phyloP scores from a whole-genome alignment of 257 asterid species.

The Lycium barbarum region DNA sequence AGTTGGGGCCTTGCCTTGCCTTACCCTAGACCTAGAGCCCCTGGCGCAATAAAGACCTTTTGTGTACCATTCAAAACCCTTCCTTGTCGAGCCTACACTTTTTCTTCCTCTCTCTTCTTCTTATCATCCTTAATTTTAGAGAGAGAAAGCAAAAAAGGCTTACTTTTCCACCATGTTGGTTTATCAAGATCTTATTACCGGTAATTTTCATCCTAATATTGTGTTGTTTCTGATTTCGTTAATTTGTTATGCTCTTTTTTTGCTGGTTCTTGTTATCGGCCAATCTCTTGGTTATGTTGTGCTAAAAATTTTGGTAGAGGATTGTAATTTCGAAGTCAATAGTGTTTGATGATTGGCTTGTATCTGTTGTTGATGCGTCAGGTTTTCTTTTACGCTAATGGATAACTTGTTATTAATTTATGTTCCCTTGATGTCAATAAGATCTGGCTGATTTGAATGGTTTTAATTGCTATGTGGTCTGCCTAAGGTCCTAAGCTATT shows the following conservation, averaged over 20 bases:
- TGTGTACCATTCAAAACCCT: neutral
- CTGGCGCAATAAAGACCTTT: neutral
- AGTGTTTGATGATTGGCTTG: neutral
- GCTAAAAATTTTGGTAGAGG: too few relatives aligned
- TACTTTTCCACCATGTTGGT: slow-evolving; percentile 56
- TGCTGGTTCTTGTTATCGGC: neutral
- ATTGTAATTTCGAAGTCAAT: neutral
- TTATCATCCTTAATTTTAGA: neutral
- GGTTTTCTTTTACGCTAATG: neutral
- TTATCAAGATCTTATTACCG: slow-evolving; percentile 60
- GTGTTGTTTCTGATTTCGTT: neutral
- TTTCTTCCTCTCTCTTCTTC: slow-evolving; percentile 5
- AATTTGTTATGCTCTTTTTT: neutral
- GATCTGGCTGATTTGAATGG: neutral
- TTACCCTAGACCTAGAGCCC: too few relatives aligned
- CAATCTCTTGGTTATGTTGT: neutral
- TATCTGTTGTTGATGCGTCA: neutral
- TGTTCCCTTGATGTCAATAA: neutral
- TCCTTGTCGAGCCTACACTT: neutral
- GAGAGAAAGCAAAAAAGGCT: slow-evolving; percentile 13
- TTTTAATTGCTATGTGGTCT: neutral
- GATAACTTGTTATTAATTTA: too few relatives aligned
- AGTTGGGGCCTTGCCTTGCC: too few relatives aligned
- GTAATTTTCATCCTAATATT: neutral
- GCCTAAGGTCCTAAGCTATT: neutral